Base-by-base conservation (phyloP, 2,329 filamentous ascomycete species). In the Triangularia setosa region DNA sequence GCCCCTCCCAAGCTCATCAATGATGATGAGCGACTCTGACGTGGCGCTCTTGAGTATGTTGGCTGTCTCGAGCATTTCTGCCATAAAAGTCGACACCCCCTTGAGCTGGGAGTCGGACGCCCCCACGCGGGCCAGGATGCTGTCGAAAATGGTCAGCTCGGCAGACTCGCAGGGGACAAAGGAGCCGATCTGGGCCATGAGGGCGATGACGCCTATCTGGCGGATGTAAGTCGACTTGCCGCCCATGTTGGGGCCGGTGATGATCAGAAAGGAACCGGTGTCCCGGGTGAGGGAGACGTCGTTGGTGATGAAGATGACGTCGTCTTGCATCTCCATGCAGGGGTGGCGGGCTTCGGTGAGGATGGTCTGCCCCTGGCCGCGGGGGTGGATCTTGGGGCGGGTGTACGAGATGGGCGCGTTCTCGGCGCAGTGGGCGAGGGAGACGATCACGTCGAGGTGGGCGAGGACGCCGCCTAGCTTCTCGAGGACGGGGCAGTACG, bases 181-280 rank as follows among this genome's bases (percentile, higher is more conserved):
- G 77, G 93, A 97, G 62, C 95, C 95, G 21, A 96, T 88, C 75
- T 99, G 95, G 0, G 95, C 95, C 93, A 99, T 96, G 35, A 99
- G 84, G 0, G 95, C 94, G 65, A 99, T 95, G 61, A 97, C 95
- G 30, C 94, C 95, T 23, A 97, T 96, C 76, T 98, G 95, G 18
- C 96, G 90, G 73, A 99, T 99, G 75, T 97, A 99, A 0, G 94
- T 99, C 8, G 92, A 97, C 79, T 99, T 99, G 71, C 95, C 95
- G 70, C 95, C 96, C 95, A 99, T 99, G 78, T 99, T 99, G 59
- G 95, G 95, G 0, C 95, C 95, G 0, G 94, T 98, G 75, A 98
- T 97, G 79, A 97, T 94, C 44, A 97, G 83, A 78, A 99, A 98
- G 2, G 94, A 93, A 0, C 92, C 96, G 57, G 86, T 83, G 64